These are phyloP conservation scores for Talaromyces stipitatus DNA, from an alignment of 495 filamentous ascomycete genomes.

Conservation along the genomic window DNA sequence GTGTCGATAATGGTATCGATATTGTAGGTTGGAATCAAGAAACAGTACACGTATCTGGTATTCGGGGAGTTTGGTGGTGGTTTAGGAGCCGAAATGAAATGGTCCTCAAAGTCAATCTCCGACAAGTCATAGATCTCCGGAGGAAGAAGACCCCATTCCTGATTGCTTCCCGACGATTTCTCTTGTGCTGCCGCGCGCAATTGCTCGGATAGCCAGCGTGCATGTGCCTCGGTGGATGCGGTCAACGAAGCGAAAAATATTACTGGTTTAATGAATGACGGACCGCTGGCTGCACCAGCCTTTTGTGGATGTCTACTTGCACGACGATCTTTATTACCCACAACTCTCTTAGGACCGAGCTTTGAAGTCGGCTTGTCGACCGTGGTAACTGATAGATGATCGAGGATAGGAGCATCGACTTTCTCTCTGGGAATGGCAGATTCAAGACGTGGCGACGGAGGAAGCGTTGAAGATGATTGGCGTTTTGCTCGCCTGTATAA, in stretches of 20 bases:
- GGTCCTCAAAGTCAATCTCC: slow-evolving; percentile 85
- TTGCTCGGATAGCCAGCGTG: slow-evolving; percentile 46
- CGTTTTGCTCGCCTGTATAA: slow-evolving; percentile 23
- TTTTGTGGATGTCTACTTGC: slow-evolving; percentile 14
- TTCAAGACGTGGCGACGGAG: slow-evolving; percentile 25
- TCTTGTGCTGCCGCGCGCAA: slow-evolving; percentile 32
- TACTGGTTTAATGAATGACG: slow-evolving; percentile 56
- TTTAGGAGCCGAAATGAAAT: slow-evolving; percentile 57
- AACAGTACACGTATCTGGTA: slow-evolving; percentile 66
- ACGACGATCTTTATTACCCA: slow-evolving; percentile 29
- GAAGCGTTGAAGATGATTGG: slow-evolving; percentile 22
- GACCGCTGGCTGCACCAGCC: slow-evolving; percentile 12
- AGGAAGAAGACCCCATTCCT: slow-evolving; percentile 37
- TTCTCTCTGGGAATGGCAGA: slow-evolving; percentile 20
- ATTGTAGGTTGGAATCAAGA: slow-evolving; percentile 82
- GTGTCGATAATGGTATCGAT: slow-evolving; percentile 81
- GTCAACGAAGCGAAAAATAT: slow-evolving; percentile 87
- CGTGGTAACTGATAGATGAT: slow-evolving; percentile 6
- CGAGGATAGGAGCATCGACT: slow-evolving; percentile 6
- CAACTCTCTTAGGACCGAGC: slow-evolving; percentile 31
- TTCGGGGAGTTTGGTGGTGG: slow-evolving; percentile 41
- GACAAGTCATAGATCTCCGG: slow-evolving; percentile 72
- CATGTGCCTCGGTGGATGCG: slow-evolving; percentile 65
- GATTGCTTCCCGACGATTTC: slow-evolving; percentile 20
- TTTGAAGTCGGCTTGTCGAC: slow-evolving; percentile 8